phyloP scores from a whole-genome alignment of 2,329 filamentous ascomycete genomes.

The Myotisia sp. region DNA sequence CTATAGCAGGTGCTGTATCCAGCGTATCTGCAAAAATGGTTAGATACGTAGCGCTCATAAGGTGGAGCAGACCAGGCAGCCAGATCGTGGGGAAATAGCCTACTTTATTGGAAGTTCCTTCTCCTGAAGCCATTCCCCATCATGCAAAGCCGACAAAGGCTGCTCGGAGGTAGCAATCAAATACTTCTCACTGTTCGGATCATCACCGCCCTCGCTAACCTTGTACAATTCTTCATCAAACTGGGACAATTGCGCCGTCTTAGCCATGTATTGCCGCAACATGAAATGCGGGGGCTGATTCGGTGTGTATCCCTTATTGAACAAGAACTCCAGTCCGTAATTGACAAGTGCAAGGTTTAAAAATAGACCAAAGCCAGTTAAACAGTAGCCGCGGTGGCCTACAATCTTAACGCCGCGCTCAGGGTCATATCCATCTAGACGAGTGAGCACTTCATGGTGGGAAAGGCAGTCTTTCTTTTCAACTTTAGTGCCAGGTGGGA shows the following conservation, averaged over 20 bases:
- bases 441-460: slow-evolving; percentile 83
- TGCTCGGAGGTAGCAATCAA: slow-evolving; percentile 80
- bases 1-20: slow-evolving; percentile 93
- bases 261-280: slow-evolving; percentile 89
- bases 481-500: slow-evolving; percentile 56
- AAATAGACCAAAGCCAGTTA: slow-evolving; percentile 79
- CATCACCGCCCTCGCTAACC: slow-evolving; percentile 68
- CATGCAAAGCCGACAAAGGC: slow-evolving; percentile 82
- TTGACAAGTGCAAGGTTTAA: slow-evolving; percentile 88
- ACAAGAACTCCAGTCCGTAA: slow-evolving; percentile 83
- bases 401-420: slow-evolving; percentile 89
- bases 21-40: slow-evolving; percentile 41
- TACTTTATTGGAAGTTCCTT: slow-evolving; percentile 80
- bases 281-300: slow-evolving; percentile 88
- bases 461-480: slow-evolving; percentile 69
- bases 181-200: slow-evolving; percentile 76
- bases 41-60: neutral
- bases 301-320: slow-evolving; percentile 63
- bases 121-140: slow-evolving; percentile 79
- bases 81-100: slow-evolving; percentile 9
- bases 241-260: slow-evolving; percentile 91
- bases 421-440: slow-evolving; percentile 82
- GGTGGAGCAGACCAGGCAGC: neutral
- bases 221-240: slow-evolving; percentile 99
- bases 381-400: slow-evolving; percentile 85